Evolutionary conservation across 2,329 filamentous ascomycete species (phyloP), one percentile per base, ranked within the genome.

Genomic region (Periconia digitata): DNA sequence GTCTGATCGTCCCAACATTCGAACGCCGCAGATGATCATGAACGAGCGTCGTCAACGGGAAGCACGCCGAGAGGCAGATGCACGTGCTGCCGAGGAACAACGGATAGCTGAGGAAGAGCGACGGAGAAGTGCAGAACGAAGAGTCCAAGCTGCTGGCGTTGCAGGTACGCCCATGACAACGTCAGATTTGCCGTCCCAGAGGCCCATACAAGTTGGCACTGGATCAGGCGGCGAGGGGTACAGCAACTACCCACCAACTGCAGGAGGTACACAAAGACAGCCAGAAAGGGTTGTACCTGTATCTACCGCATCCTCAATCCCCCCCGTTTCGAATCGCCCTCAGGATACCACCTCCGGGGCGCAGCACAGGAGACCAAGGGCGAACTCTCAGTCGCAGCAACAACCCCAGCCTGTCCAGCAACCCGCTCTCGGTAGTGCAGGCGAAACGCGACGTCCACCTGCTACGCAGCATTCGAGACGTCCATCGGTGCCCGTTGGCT

Each of bases 11-110:
- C 65, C 71, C 50, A 85, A 87, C 21, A 88, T 96, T 51, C 84
- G 87, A 58, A 92, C 91, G 29, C 92, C 92, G 15, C 85, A 88
- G 56, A 88, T 92, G 74, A 92, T 97, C 63, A 95, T 96, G 92
- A 85, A 89, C 71, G 86, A 92, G 68, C 85, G 92, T 47, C 81
- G 83, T 46, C 88, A 89, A 56, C 82, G 92, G 53, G 90, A 95
- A 70, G 83, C 86, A 21, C 78, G 86, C 49, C 81, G 84, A 54
- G 85, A 88, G 63, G 81, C 84, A 58, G 74, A 68, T 48, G 68
- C 74, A 75, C 66, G 72, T 63, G 76, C 51, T 45, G 66, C 66
- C 36, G 74, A 76, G 49, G 63, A 74, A 66, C 81, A 83, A 69
- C 77, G 80, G 58, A 80, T 82, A 59, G 74, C 76, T 50, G 72